Conservation (phyloP, 192 early-diverging fungal species). For the Coemansia sp. region DNA sequence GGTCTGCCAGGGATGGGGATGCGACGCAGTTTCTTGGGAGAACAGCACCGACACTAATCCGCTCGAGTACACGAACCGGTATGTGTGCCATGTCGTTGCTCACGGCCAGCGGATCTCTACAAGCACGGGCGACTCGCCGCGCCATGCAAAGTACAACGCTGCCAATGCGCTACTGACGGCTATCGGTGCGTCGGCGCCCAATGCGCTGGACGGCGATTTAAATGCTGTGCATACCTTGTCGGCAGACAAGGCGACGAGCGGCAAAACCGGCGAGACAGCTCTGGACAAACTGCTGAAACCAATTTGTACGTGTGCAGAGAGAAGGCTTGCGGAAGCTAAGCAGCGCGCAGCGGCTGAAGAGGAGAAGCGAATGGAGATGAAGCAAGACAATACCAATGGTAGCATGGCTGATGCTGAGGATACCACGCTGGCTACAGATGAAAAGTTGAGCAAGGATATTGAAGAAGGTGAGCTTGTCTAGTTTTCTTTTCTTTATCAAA, state of each 20-base stretch:
- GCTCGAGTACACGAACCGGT: conserved; percentile 34
- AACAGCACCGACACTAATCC: conserved; percentile 19
- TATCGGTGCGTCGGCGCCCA: conserved; percentile 44
- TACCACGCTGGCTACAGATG: background rate
- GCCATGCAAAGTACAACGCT: conserved; percentile 44
- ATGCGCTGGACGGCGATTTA: conserved; percentile 41
- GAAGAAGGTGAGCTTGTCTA: conserved; percentile 12
- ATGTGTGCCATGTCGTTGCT: conserved; percentile 29
- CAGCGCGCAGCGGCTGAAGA: conserved; percentile 10
- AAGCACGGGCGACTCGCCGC: conserved; percentile 36
- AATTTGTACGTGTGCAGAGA: conserved; percentile 34
- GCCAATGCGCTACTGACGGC: conserved; percentile 17
- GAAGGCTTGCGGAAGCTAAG: conserved; percentile 17
- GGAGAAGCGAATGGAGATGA: background rate
- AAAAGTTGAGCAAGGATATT: conserved; percentile 2
- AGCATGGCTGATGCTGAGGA: background rate
- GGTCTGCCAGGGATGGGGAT: conserved; percentile 54
- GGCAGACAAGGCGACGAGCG: background rate
- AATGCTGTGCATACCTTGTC: conserved; percentile 9
- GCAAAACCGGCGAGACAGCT: background rate
- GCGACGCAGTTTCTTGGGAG: conserved; percentile 29
- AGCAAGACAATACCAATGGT: background rate
- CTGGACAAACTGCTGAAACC: conserved; percentile 44
- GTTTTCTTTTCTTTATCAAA: background rate
- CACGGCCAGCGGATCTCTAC: conserved; percentile 21